These are phyloP conservation scores for Puccinia coronata DNA, from an alignment of 1,284 basidiomycete genomes.

Conservation along the genomic window DNA sequence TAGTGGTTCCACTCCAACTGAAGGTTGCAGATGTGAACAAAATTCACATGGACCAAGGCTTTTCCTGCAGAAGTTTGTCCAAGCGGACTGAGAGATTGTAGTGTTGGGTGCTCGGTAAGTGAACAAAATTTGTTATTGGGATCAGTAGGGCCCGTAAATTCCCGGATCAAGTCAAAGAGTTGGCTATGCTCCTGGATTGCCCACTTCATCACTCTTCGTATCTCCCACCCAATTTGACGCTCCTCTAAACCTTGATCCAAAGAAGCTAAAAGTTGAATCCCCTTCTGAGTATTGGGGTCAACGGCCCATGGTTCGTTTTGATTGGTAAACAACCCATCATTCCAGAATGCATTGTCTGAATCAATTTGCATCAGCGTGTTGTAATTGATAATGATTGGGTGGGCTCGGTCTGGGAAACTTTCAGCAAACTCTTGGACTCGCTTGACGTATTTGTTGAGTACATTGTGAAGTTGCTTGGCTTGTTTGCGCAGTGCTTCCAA, in stretches of 20 bases:
- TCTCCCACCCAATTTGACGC: not conserved
- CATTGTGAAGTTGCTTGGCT: not conserved
- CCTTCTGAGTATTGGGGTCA: not conserved
- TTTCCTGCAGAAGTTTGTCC: no score
- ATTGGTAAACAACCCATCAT: not conserved
- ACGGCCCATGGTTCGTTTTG: not conserved
- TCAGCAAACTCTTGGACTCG: not conserved
- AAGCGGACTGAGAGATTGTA: no score
- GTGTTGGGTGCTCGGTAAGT: no score
- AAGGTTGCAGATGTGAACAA: no score
- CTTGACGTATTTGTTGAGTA: not conserved
- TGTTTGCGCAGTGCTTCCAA: no score
- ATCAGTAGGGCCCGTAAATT: no score
- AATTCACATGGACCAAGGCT: no score
- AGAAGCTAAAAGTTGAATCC: not conserved
- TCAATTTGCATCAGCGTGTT: not conserved
- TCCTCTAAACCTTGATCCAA: not conserved
- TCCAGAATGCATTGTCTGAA: not conserved
- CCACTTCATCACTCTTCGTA: slow-evolving; percentile 4
- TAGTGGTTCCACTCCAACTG: no score
- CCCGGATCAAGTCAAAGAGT: no score
- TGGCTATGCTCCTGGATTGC: no score
- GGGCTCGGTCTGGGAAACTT: not conserved
- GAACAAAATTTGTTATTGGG: no score
- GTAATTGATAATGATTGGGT: not conserved